Evolutionary conservation across 208 protist genomes (phyloP), one percentile per base, ranked within the genome.

Genomic region (Leishmania turanica): DNA sequence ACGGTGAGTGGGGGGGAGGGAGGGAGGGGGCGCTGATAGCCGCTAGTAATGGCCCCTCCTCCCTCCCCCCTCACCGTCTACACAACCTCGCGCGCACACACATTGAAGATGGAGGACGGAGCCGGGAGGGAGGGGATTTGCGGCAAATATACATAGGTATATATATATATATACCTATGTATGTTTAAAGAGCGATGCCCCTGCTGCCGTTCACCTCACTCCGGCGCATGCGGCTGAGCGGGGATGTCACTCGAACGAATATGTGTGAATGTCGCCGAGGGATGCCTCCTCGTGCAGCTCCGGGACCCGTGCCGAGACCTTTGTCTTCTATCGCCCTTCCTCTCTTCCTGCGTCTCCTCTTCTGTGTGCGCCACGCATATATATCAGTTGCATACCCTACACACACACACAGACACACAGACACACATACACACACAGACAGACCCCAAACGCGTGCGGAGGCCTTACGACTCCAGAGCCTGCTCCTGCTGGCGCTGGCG

Each of bases 401-500:
- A 21, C 17, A 54, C 58, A n/a, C 8, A 47, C 45, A 47, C 45
- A 37, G 1, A 45, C 42, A 45, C 42, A 45, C 42, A 47, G 6
- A 47, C 45, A 47, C 45, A 47, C 45, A 47, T 8, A 47, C 45
- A 47, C 45, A 13, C 58, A 5, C 17, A 54, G 7, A 31, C 8
- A 64, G 58, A 24, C 31, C 62, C 31, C 62, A 68, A 58, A 11
- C 31, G 62, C 31, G 2, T 31, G 62, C 62, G 31, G 68, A 72
- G n/a, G 70, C 56, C 24, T 80, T 75, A 90, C 2, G 87, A 79
- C 69, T 80, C 75, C 64, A 96, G 80, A 75, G 77, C 58, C 88
- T 95, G 85, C 78, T 96, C 91, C 78, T 94, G 92, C 83, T 92
- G 82, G 31, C 88, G 88, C 82, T 97, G 91, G 58, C 91, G 91